Base-by-base conservation (phyloP, 2,329 filamentous ascomycete genomes). In the Scedosporium boydii region DNA sequence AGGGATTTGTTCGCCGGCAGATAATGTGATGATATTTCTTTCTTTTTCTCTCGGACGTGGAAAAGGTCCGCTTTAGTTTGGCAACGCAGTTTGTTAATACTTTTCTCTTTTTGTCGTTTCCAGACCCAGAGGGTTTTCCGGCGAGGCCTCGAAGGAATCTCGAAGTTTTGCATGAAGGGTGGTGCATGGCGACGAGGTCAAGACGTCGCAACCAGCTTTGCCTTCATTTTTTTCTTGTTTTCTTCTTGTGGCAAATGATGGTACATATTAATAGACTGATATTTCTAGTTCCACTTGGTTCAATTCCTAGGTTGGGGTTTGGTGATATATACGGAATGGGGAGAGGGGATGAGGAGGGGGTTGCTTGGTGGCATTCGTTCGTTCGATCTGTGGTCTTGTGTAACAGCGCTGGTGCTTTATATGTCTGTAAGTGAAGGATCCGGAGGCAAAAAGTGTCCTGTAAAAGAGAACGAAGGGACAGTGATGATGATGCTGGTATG, bases 31-130 rank as follows among this genome's bases (percentile, higher is more conserved):
- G 34, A 38, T 38, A 12, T 38, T 66, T 62, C 55, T 46, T 65
- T 63, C 60, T 63, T 63, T 57, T 58, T 29, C 64, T 64, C 60
- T 59, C 56, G 59, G 46, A 57, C 23, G 59, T 44, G 53, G 12
- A 56, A 38, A 59, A 34, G 53, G 23, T 48, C 16, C 34, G 38
- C n/a, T 26, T 38, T 26, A 23, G 51, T 55, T 55, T 55, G 21
- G 51, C 18, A 55, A 55, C 23, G 6, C 18, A 27, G n/a, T 55
- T 55, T 55, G 18, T 55, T 55, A n/a, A 18, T 48, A 12, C 14
- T 21, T n/a, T 48, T 48, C 44, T 21, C 14, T 5, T 48, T 23
- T 48, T 3, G 16, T 48, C 21, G 44, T n/a, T 48, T 7, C 21
- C 18, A 6, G 44, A 6, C 14, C n/a, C 18, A 21, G 44, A 48